Evolutionary conservation across 2,329 filamentous ascomycete species (phyloP).

Genomic region (Pseudocercospora crystallina): DNA sequence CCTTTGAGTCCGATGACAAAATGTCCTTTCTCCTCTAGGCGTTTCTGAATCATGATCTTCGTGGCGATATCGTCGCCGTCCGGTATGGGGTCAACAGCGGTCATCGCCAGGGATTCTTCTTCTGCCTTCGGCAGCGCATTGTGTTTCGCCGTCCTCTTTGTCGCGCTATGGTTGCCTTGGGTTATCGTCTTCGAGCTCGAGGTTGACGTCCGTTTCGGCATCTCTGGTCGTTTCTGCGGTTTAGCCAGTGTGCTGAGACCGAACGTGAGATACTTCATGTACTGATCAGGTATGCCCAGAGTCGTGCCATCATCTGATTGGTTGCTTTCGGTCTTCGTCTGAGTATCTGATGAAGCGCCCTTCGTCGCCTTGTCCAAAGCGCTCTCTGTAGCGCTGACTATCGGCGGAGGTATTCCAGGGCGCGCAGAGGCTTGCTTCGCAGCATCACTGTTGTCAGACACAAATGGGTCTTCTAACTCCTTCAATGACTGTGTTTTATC

Average conservation of each 20-base stretch:
- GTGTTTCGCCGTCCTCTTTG: conserved; percentile 9
- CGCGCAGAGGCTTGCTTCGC: conserved; percentile 15
- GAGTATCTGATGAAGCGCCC: conserved; percentile 23
- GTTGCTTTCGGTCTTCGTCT: conserved; percentile 24
- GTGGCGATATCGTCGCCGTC: conserved; percentile 54
- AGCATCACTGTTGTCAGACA: conserved; percentile 1
- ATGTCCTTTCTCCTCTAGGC: conserved; percentile 49
- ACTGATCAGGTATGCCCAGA: conserved; percentile 47
- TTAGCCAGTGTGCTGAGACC: conserved; percentile 40
- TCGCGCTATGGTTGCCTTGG: conserved; percentile 8
- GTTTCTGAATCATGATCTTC: conserved; percentile 58
- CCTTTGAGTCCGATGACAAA: conserved; percentile 71
- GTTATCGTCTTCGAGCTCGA: conserved; percentile 28
- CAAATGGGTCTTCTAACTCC: background rate
- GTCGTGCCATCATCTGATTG: conserved; percentile 34
- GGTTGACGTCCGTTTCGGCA: conserved; percentile 23
- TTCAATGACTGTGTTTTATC: background rate
- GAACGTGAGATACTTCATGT: conserved; percentile 53
- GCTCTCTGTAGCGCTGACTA: conserved; percentile 45
- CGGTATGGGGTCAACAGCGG: conserved; percentile 35
- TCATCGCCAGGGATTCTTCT: conserved; percentile 20
- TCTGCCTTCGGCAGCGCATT: conserved; percentile 13
- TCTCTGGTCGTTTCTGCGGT: conserved; percentile 23
- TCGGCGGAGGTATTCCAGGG: conserved; percentile 48
- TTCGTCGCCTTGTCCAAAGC: conserved; percentile 45